Base-by-base conservation (phyloP, 2,329 filamentous ascomycete species). In the Rachicladosporium sp. region DNA sequence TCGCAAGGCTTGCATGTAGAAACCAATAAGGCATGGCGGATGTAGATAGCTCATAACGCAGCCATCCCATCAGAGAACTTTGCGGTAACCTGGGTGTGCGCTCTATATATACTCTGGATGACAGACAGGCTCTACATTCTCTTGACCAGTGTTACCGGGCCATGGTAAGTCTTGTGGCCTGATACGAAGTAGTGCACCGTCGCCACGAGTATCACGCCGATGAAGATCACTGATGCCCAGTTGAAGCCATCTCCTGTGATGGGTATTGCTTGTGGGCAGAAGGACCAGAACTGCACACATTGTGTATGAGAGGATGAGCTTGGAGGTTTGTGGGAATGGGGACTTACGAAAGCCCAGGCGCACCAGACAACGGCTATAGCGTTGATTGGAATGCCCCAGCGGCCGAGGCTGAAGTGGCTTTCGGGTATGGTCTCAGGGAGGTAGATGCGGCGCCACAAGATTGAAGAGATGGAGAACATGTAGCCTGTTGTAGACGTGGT, bases 391-490 rank as follows among this genome's bases (percentile, higher is more conserved):
- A 51, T 37, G 4, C 50, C 50, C 34, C 35, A 45, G 8, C 36
- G 37, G 2, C 49, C 49, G 4, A 51, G 36, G 8, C 42, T 42
- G 29, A 40, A 40, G 9, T 12, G 21, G 11, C 27, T 15, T 19
- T 33, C 31, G 9, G 38, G 38, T n/a, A 27, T 38, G 3, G 40
- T 43, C 29, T 50, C 44, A 1, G 51, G 48, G 10, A 45, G 12
- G 11, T 33, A 31, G 11, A 53, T 33, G 19, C 49, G 43, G 23
- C 50, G 46, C 47, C 49, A 53, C 9, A 53, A 41, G 4, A 52
- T 40, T 31, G 46, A 54, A 10, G 47, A 47, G 35, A 54, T 54
- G 11, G 47, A 46, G 21, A 49, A 38, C 33, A 36, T 29, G 34
- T 48, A 49, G 33, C n/a, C n/a, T n/a, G n/a, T n/a, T n/a, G n/a